Evolutionary conservation across 257 asterid genomes (phyloP), one percentile per base, ranked within the genome.

Genomic region (Scutellaria barbata): DNA sequence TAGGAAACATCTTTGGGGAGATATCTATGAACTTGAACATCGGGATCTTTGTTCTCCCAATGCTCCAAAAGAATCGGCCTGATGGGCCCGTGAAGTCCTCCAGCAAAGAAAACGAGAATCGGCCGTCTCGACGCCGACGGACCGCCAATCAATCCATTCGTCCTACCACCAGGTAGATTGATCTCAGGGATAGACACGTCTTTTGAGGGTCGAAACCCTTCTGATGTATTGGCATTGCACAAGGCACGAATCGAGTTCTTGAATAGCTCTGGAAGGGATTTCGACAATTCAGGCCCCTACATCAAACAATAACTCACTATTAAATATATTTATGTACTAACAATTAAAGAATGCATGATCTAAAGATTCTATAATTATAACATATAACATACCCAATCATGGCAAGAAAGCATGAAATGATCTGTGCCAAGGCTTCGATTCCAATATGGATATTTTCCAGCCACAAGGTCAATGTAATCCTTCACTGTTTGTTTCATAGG

Each of bases 401-500:
- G 98, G 85, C 98, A 93, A 69, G 98, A 85, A 30, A 93, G 96
- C 89, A 93, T 84, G 86, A 93, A 80, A 66, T 93, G 97, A 77
- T 93, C 98, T 0, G 88, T 80, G 7, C 98, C 98, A 0, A 77
- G 83, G 85, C 90, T 90, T 48, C 96, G 88, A 48, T 90, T 93
- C 98, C 98, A 93, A 12, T 78, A 87, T 17, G 91, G 88, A 55
- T 86, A 86, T 45, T 79, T 74, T 5, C 10, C 35, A 0, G 88
- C 82, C 0, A 94, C 76, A 63, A 91, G 90, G 43, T 85, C 57
- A 9, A 94, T 82, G 35, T 91, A 94, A 71, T 89, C 99, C 30
- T 63, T 75, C 1, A 91, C 81, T 0, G 89, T 89, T 50, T 78
- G 86, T 76, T 85, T 94, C 96, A 91, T 66, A 0, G 99, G 99